Evolutionary conservation across 1,284 basidiomycete species (phyloP).

Genomic region (Peniophora sp.): DNA sequence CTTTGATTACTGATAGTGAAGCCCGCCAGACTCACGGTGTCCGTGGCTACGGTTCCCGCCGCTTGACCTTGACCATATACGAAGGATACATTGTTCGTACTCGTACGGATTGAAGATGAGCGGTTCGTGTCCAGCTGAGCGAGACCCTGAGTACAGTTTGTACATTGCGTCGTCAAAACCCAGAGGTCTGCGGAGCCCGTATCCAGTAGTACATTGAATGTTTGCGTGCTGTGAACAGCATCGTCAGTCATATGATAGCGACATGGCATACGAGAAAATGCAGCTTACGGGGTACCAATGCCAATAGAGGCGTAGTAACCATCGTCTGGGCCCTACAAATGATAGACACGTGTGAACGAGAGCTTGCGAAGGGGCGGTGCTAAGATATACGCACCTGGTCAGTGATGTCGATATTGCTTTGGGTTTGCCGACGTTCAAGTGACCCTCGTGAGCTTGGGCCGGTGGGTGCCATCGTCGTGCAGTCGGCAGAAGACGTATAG

Average conservation of each 20-base stretch:
- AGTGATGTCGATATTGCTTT: not conserved
- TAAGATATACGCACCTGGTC: not conserved
- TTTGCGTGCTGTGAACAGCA: conserved; percentile 28
- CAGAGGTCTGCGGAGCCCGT: conserved; percentile 81
- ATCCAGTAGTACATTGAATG: conserved; percentile 49
- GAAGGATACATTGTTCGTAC: conserved; percentile 4
- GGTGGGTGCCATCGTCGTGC: not conserved
- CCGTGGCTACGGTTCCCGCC: conserved; percentile 21
- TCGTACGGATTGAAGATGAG: conserved; percentile 17
- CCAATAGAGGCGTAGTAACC: conserved; percentile 18
- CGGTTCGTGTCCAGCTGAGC: conserved; percentile 17
- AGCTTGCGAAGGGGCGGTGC: not conserved
- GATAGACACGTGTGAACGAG: not conserved
- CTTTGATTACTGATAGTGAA: conserved; percentile 36
- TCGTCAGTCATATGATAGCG: not conserved
- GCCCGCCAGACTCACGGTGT: conserved; percentile 29
- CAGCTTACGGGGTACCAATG: conserved; percentile 20
- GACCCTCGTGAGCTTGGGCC: not conserved
- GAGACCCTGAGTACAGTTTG: conserved; percentile 24
- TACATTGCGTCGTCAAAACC: conserved; percentile 42
- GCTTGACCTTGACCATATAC: conserved; percentile 28
- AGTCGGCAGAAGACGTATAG: not conserved
- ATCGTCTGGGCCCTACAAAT: conserved; percentile 15
- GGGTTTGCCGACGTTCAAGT: not conserved
- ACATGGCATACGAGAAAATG: not conserved